Evolutionary conservation across 805 yeast genomes (phyloP).

Genomic region (Debaryomyces prosopidis): DNA sequence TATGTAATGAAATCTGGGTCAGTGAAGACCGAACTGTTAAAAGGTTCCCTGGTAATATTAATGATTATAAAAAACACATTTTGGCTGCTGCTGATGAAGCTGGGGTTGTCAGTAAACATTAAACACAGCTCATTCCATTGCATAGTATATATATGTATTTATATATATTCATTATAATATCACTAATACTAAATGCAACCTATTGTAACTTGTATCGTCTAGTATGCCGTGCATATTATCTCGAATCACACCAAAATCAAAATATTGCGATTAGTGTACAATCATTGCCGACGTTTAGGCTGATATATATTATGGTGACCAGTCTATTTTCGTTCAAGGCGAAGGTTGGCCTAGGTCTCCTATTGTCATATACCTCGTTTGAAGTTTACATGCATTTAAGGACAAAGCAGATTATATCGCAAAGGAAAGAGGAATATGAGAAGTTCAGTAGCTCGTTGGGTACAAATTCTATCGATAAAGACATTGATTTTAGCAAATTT

Average conservation of each 20-base stretch:
- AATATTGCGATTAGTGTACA: no score
- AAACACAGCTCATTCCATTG: constrained; percentile 1
- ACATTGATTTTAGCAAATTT: constrained; percentile 24
- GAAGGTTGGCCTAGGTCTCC: constrained; percentile 43
- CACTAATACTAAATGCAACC: no score
- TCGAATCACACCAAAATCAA: no score
- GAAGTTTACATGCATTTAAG: constrained; percentile 60
- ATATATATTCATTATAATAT: neutral
- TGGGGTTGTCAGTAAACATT: constrained; percentile 92
- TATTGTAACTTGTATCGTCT: no score
- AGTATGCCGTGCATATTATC: no score
- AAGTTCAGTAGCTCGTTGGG: constrained; percentile 10
- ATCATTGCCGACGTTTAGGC: no score
- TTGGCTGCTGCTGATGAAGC: constrained; percentile 71
- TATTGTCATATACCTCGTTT: constrained; percentile 61
- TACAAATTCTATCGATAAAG: constrained; percentile 1
- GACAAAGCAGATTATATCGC: constrained; percentile 54
- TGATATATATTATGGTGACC: no score
- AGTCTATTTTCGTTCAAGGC: constrained; percentile 15
- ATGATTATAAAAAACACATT: constrained; percentile 88
- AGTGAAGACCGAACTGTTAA: constrained; percentile 82
- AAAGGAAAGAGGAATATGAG: constrained; percentile 34
- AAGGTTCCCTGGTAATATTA: constrained; percentile 78
- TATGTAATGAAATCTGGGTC: constrained; percentile 94
- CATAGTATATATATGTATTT: neutral